Evolutionary conservation across 805 yeast species (phyloP), one percentile per base, ranked within the genome.

Genomic region (Cephaloascus albidus): DNA sequence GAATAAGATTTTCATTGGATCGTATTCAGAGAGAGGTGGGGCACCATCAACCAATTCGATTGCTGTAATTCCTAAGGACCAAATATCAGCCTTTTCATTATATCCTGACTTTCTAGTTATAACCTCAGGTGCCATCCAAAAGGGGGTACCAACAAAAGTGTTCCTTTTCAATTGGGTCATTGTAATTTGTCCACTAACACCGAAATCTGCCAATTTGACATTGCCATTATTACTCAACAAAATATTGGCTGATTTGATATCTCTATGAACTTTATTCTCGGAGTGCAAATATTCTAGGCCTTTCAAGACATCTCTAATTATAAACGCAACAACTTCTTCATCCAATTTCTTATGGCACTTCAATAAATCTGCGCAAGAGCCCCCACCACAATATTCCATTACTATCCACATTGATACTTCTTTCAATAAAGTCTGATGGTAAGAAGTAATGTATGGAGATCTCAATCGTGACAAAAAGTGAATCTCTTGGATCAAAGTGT

Each of bases 111-210:
- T 53, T 42, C 72, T 55, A 4, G 67, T 56, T 35, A 93, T 83
- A n/a, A 90, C 84, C 56, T 93, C 98, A 0, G 98, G 98, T 0
- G 98, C 98, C 97, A 90, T 89, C 97, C 97, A 89, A 58, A 77
- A 86, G 12, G 97, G 96, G 0, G 97, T 88, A 1, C 97, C 97
- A 38, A 88, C 96, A 68, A 89, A 81, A 0, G 96, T 85, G 40
- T 74, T 76, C 45, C 81, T 73, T 43, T 68, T 68, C 18, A 65
- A 58, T 38, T 57, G 58, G 1, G 82, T 70, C 35, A 67, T 60
- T 17, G 81, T 72, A 20, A 89, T 67, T 56, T 87, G 93, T 0
- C 93, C 93, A 50, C 90, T 78, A 3, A 89, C 96, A 1, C 97
- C 97, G 65, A 89, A 89, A 61, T 90, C 97, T 0, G 88, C 96